These are phyloP conservation scores for Eutypella sp. DNA, from an alignment of 2,329 filamentous ascomycete genomes.

Conservation along the genomic window DNA sequence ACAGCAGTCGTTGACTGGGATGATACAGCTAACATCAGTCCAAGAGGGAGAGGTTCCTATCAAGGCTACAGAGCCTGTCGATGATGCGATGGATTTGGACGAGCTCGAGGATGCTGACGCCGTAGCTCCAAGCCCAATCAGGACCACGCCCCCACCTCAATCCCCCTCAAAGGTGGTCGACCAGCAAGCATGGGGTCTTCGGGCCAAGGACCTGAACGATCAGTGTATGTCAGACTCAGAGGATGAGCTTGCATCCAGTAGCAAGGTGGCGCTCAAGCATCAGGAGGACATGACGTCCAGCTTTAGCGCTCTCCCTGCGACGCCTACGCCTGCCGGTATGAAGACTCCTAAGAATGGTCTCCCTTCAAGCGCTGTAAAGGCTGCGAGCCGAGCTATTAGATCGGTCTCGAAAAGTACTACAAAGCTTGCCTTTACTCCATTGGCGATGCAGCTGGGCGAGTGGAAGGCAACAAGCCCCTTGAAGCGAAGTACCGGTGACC, in stretches of 20 bases:
- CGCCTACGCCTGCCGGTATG: constrained; percentile 34
- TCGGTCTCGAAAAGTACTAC: constrained; percentile 22
- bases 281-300: constrained; percentile 22
- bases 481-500: constrained; percentile 31
- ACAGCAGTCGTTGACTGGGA: constrained; percentile 6
- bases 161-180: constrained; percentile 22
- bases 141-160: constrained; percentile 24
- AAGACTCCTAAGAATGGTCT: constrained; percentile 18
- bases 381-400: constrained; percentile 22
- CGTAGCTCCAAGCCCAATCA: constrained; percentile 7
- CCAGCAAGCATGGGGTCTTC: constrained; percentile 36
- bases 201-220: constrained; percentile 42
- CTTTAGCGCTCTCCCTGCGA: constrained; percentile 31
- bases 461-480: constrained; percentile 59
- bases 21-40: background rate
- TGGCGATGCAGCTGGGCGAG: constrained; percentile 55
- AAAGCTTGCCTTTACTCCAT: constrained; percentile 56
- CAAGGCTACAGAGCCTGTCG: constrained; percentile 2
- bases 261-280: constrained; percentile 20
- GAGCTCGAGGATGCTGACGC: constrained; percentile 20
- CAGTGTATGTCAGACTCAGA: constrained; percentile 47
- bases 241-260: constrained; percentile 40
- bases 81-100: constrained; percentile 23
- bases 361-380: constrained; percentile 21
- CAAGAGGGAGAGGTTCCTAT: background rate